These are phyloP conservation scores for Penicillium sp. DNA, from an alignment of 2,329 filamentous ascomycete species.

Conservation along the genomic window DNA sequence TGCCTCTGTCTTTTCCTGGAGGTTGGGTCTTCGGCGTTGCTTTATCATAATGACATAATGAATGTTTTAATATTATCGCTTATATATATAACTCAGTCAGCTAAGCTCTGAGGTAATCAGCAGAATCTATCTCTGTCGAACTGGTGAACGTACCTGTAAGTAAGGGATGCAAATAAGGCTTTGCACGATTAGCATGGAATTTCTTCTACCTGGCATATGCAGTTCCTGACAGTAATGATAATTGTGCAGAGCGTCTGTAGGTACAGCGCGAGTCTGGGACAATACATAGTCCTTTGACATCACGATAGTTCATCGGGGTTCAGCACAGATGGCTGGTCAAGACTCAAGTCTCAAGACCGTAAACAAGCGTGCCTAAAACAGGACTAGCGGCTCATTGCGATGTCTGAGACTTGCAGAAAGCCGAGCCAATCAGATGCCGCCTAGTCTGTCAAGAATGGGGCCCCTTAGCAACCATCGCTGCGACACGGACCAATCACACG, in stretches of 20 bases:
- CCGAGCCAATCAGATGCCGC: neutral
- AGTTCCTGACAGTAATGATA: neutral
- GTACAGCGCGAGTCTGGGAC: neutral
- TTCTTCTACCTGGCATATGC: neutral
- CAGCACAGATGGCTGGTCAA: neutral
- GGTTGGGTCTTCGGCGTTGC: neutral
- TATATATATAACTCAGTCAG: neutral
- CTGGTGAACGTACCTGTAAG: too few species aligned
- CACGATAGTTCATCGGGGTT: neutral
- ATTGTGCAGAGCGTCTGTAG: too few species aligned
- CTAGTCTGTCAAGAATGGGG: neutral
- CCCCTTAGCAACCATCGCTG: neutral
- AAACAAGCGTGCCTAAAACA: neutral
- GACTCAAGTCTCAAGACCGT: too few species aligned
- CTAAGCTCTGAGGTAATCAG: neutral
- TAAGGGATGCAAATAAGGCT: neutral
- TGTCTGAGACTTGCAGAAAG: conserved; percentile 13
- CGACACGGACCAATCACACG: neutral
- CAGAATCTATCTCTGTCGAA: too few species aligned
- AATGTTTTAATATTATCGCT: neutral
- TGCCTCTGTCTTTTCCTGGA: neutral
- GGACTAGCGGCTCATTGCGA: neutral
- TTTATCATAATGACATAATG: neutral
- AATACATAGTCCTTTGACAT: neutral
- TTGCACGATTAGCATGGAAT: neutral